These are phyloP conservation scores for Astragalus membranaceus DNA, from an alignment of 306 rosid genomes.

Conservation along the genomic window DNA sequence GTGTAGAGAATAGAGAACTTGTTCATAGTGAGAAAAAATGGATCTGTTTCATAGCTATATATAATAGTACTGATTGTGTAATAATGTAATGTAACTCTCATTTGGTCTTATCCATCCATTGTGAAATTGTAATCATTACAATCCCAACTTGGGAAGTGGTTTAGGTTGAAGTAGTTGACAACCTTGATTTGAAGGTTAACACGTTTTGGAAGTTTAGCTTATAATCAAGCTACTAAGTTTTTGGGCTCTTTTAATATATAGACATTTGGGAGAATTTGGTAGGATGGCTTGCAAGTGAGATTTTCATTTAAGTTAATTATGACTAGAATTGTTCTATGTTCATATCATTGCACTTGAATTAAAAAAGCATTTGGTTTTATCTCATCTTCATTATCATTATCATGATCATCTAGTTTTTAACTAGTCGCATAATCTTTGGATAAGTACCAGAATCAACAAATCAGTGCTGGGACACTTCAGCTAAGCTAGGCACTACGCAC, in stretches of 20 bases:
- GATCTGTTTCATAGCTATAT: not conserved
- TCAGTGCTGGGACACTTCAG: conserved; percentile 1
- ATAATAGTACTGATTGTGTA: conserved; percentile 8
- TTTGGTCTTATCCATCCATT: conserved; percentile 11
- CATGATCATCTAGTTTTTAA: not conserved
- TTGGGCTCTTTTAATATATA: not conserved
- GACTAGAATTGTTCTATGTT: not conserved
- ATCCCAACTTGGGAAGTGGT: conserved; percentile 23
- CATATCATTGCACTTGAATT: not conserved
- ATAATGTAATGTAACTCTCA: not conserved
- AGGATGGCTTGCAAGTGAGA: not conserved
- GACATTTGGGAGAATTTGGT: not conserved
- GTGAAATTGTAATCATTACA: conserved; percentile 24
- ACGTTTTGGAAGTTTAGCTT: not conserved
- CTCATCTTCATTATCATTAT: not conserved
- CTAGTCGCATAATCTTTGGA: not conserved
- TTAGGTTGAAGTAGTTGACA: conserved; percentile 17
- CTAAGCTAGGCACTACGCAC: not conserved
- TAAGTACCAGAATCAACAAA: not conserved
- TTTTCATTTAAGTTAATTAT: not conserved
- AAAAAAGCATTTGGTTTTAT: not conserved
- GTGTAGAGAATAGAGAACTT: not conserved
- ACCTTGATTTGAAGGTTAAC: not conserved
- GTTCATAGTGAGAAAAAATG: conserved; percentile 13
- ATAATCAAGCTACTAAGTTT: not conserved